Conservation (phyloP, 208 protist genomes). For the Zelonia costaricensis region DNA sequence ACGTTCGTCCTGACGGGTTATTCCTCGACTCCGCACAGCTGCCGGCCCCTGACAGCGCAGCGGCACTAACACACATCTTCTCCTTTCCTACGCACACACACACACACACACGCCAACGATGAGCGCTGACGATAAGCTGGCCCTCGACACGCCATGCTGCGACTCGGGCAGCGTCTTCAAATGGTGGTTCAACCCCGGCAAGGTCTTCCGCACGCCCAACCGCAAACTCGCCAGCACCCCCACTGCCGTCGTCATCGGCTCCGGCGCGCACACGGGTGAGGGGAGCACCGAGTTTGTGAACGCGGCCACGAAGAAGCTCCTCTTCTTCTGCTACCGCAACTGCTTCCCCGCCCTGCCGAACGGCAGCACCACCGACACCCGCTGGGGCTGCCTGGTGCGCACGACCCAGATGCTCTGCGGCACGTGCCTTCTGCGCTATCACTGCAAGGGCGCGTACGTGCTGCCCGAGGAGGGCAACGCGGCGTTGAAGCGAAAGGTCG, state of each 20-base stretch:
- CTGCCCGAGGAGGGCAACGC: conserved; percentile 17
- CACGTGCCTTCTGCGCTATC: conserved; percentile 48
- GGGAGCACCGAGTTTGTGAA: conserved; percentile 35
- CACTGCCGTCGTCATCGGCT: conserved; percentile 35
- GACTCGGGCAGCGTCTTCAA: conserved; percentile 44
- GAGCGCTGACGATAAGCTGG: background rate
- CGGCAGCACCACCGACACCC: conserved; percentile 69
- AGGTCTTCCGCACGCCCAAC: conserved; percentile 11
- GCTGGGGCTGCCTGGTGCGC: conserved; percentile 92
- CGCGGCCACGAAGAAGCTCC: conserved; percentile 30
- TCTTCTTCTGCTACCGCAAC: conserved; percentile 88
- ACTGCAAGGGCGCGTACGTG: conserved; percentile 19
- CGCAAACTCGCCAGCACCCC: conserved; percentile 19
- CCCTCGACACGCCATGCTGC: conserved; percentile 22
- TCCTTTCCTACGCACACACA: background rate
- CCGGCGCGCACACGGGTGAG: conserved; percentile 35
- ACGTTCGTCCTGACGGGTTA: too few species aligned
- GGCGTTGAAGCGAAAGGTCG: conserved; percentile 19
- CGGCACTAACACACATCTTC: background rate
- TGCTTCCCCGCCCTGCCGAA: conserved; percentile 59
- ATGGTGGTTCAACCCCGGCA: conserved; percentile 40
- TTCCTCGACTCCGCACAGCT: too few species aligned
- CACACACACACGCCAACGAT: background rate
- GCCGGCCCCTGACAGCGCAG: too few species aligned
- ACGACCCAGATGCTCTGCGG: conserved; percentile 89